Base-by-base conservation (phyloP, 2,329 filamentous ascomycete species). In the Teratosphaeria gauchensis region DNA sequence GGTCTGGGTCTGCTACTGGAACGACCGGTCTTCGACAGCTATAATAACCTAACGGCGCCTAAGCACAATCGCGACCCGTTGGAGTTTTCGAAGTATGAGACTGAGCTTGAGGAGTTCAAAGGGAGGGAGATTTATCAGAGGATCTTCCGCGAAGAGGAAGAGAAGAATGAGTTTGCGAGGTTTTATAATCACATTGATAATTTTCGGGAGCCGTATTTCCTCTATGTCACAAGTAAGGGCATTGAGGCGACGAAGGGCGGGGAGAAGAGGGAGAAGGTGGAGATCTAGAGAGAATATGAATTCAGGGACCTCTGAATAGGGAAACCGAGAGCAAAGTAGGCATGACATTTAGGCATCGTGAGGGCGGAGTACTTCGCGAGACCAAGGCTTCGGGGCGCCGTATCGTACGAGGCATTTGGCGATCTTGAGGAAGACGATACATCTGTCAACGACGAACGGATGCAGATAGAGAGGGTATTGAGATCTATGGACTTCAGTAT, bases 101-200 rank as follows among this genome's bases (percentile, higher is more conserved):
- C 85, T 54, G 82, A 90, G 73, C 89, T 99, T 66, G 81, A 88
- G 63, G 87, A 86, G 60, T 99, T 99, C 76, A 97, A 97, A 77
- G 85, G 95, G 71, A 77, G 85, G 65, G 85, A 95, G 72, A 97
- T 99, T 61, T 99, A 99, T 72, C 84, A 89, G 68, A 82, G 90
- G 28, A 96, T 97, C 65, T 97, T 95, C 74, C 82, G 87, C 30
- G 87, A 95, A 56, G 94, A 97, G 73, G 89, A 94, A 58, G 74
- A 84, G 87, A 72, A 87, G 90, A 63, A 91, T 92, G 80, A 83
- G 89, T 83, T 66, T 60, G 61, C 62, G 53, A 70, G 74, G 4
- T 80, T 80, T 68, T 80, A 79, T 68, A 76, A 76, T 8, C 78
- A 80, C 58, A 69, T 80, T 8, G 78, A 80, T 59, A 78, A 78